Base-by-base conservation (phyloP, 306 rosid species). In the Corylus heterophylla region DNA sequence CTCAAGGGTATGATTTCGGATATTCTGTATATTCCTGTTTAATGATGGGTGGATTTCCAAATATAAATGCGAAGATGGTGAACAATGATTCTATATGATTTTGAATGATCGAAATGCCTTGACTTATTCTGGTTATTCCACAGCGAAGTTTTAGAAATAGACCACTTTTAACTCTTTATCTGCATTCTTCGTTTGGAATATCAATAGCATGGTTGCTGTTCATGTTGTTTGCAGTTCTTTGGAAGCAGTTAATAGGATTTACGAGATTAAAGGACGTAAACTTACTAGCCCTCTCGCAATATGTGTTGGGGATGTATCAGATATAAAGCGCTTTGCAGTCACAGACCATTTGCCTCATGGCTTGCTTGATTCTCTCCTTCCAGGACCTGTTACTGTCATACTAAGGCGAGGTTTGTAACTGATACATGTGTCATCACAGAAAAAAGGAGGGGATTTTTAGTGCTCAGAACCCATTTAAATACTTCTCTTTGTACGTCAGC, bases 361-460 rank as follows among this genome's bases (percentile, higher is more conserved):
- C 73, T 83, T 94, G 78, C 95, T 94, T 79, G 92, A 89, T 79
- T 80, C 87, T 82, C 93, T 94, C 71, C 90, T 94, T 61, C 98
- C 98, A 0, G 98, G 98, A 20, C 98, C 98, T 45, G 97, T 94
- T n/a, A 92, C 97, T 14, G 89, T 91, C 76, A 87, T 94, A 31
- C 85, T 94, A 22, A 87, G 64, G 48, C 87, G 97, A 89, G 98
- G 98, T 94, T 71, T 74, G 89, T 78, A 16, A 59, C 70, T 69
- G 35, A 48, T 14, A 8, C 12, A 4, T 16, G 7, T 67, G n/a
- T 7, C 54, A 16, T 48, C 63, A 12, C 12, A 7, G 71, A 35
- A 17, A n/a, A 47, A 47, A 55, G 54, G 69, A 27, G 16, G 56
- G 69, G 54, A 20, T 3, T 2, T 49, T 4, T 42, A 47, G 31